Conservation (phyloP, 495 filamentous ascomycete species). For the Penicillium canariense region DNA sequence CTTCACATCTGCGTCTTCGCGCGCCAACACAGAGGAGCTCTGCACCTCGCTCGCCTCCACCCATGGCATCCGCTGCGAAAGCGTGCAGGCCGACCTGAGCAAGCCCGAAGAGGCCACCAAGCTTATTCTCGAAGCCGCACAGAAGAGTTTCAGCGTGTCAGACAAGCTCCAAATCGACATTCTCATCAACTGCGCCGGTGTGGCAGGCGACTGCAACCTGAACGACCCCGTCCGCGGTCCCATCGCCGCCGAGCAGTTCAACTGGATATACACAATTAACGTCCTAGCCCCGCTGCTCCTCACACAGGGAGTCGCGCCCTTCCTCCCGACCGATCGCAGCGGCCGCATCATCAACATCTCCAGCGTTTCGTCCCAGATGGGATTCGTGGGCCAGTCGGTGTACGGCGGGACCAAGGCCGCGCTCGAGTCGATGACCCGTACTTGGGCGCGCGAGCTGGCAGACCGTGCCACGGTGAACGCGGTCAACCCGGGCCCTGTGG, state of each 20-base stretch:
- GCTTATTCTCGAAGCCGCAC: constrained; percentile 36
- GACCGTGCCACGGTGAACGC: constrained; percentile 81
- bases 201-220: constrained; percentile 59
- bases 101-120: constrained; percentile 37
- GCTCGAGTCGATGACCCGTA: constrained; percentile 87
- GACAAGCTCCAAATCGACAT: constrained; percentile 74
- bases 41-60: constrained; percentile 40
- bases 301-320: constrained; percentile 64
- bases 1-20: constrained; percentile 63
- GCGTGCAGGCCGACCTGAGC: constrained; percentile 58
- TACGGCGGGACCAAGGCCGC: constrained; percentile 91
- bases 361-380: constrained; percentile 64
- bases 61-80: constrained; percentile 43
- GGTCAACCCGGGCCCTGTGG: constrained; percentile 84
- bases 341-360: constrained; percentile 81
- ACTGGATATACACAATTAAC: constrained; percentile 74
- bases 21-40: constrained; percentile 40
- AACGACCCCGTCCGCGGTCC: constrained; percentile 50
- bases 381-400: constrained; percentile 68
- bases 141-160: constrained; percentile 50
- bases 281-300: constrained; percentile 83
- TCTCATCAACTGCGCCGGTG: constrained; percentile 83
- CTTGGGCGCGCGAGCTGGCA: constrained; percentile 78
- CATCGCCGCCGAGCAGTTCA: constrained; percentile 58
- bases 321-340: constrained; percentile 69